Conservation (phyloP, 441 rosid genomes). For the Croton setiger region DNA sequence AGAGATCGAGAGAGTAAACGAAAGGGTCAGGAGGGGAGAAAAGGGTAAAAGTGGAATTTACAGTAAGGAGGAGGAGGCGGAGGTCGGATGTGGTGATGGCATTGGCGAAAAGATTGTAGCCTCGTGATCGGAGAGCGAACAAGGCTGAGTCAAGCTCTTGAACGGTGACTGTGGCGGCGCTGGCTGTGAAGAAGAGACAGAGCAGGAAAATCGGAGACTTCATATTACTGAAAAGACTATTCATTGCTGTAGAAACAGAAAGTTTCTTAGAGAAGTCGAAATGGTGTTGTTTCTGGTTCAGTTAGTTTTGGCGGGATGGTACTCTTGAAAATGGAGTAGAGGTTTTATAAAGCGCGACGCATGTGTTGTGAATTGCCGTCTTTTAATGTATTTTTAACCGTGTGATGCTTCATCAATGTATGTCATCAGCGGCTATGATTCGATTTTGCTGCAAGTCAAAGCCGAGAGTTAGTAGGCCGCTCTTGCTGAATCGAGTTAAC, state of each 20-base stretch:
- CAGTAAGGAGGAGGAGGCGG: constrained; percentile 31
- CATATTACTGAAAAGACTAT: background rate
- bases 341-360: background rate
- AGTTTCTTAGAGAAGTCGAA: background rate
- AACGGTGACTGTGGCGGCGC: constrained; percentile 21
- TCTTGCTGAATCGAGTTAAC: too few species aligned
- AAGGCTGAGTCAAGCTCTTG: constrained; percentile 33
- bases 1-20: constrained; percentile 37
- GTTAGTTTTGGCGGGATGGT: constrained; percentile 28
- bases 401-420: background rate
- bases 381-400: background rate
- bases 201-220: constrained; percentile 2
- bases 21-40: constrained; percentile 36
- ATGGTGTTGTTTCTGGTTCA: constrained; percentile 9
- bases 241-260: background rate
- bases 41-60: constrained; percentile 32
- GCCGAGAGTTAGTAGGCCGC: too few species aligned
- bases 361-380: background rate
- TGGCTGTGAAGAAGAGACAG: constrained; percentile 1
- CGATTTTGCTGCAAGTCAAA: too few species aligned
- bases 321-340: background rate
- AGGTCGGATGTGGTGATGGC: constrained; percentile 36
- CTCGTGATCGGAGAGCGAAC: constrained; percentile 33
- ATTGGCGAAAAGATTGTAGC: constrained; percentile 41
- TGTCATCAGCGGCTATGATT: background rate